Evolutionary conservation across 148 eudicot genomes (phyloP), one percentile per base, ranked within the genome.

Genomic region (Silene latifolia): DNA sequence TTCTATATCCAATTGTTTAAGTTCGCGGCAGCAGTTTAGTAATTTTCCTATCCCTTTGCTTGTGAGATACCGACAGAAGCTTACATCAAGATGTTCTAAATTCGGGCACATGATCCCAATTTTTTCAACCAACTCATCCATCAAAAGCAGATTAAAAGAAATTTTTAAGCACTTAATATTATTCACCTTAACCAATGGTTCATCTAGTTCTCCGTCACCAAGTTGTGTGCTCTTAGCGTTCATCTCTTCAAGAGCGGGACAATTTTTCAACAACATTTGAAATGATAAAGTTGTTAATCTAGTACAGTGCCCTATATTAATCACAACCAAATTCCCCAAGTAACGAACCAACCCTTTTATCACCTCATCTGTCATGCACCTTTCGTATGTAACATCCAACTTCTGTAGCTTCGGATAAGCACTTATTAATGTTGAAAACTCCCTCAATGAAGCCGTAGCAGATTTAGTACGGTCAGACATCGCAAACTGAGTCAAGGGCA

Each of bases 81-180:
- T 35, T 32, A 66, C 8, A 66, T 66, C 69, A 32, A 66, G 15
- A 66, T 32, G 47, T 35, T 14, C 48, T 66, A 66, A 66, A n/a
- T 35, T 35, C 11, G 48, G n/a, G 51, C 69, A 66, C 48, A 39
- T 32, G 7, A 32, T 9, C 48, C 47, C 46, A 5, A 66, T 66
- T n/a, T 66, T 32, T 39, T 47, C 53, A 47, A 66, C 23, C 19
- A 17, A 3, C 18, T 35, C 69, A 39, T 66, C 18, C 13, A 9
- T 32, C 12, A 66, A 17, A 32, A 7, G 3, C 7, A 14, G 2
- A 35, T 35, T 32, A 17, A 46, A 66, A 39, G 21, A 8, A 17
- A 35, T 4, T 15, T 39, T 32, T 35, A 66, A 66, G 48, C 69
- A 32, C 21, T 25, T 17, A 39, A 66, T 66, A 66, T 35, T 32